A percentile compares a stretch with the other conserved stretches of the same genome.
Conservation (phyloP, 805 yeast genomes). For the Metschnikowia peoriensis region DNA sequence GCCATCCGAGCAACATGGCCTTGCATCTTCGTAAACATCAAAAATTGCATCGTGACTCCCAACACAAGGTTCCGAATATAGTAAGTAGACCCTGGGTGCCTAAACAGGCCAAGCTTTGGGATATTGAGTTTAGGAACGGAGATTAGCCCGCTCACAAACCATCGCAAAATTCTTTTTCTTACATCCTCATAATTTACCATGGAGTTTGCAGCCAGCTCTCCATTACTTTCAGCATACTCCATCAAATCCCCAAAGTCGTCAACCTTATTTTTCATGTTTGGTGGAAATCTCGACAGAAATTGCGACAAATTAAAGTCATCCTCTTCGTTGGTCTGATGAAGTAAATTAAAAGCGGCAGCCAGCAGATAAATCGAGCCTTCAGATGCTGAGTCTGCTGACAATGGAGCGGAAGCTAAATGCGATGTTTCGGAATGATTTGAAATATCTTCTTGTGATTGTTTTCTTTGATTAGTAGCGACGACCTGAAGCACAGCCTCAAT, state of each 20-base stretch:
- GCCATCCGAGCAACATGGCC: conserved; percentile 18
- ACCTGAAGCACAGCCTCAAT: conserved; percentile 23
- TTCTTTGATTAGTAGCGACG: neutral
- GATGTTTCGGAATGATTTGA: neutral
- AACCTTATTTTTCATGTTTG: too few species aligned
- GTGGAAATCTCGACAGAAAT: too few species aligned
- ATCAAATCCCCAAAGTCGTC: conserved; percentile 32
- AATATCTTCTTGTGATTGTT: neutral
- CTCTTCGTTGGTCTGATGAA: neutral
- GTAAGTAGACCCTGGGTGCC: conserved; percentile 44
- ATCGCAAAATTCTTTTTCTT: conserved; percentile 24
- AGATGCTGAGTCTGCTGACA: neutral
- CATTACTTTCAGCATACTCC: conserved; percentile 18
- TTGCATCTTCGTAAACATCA: conserved; percentile 29
- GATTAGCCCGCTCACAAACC: conserved; percentile 28
- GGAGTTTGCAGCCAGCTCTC: conserved; percentile 10
- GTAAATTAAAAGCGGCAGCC: conserved; percentile 7
- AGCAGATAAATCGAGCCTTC: conserved; percentile 5
- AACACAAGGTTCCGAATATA: conserved; percentile 32
- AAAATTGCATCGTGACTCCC: conserved; percentile 30
- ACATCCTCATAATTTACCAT: conserved; percentile 25
- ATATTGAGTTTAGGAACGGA: conserved; percentile 33
- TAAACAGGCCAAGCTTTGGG: conserved; percentile 35
- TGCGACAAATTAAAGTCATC: neutral
- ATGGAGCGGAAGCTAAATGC: neutral